A percentile compares a stretch with the other conserved stretches of the same genome.
Conservation (phyloP, 2,329 filamentous ascomycete species). For the Diaporthe citriasiana region DNA sequence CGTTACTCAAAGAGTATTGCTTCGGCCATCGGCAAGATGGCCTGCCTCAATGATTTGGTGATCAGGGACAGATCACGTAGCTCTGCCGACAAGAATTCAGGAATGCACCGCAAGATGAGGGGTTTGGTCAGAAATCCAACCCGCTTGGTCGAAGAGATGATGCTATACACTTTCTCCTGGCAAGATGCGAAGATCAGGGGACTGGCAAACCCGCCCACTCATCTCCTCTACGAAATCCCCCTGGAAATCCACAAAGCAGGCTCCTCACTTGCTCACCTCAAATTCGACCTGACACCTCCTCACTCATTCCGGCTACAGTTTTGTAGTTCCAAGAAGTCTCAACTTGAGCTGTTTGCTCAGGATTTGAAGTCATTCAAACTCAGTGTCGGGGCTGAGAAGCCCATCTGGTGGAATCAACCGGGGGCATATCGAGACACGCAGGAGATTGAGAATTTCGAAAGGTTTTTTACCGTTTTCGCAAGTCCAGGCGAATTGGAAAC, state of each 20-base stretch:
- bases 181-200: background rate
- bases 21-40: background rate
- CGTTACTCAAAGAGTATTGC: background rate
- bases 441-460: background rate
- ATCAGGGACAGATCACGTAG: conserved; percentile 7
- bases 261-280: background rate
- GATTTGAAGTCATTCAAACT: conserved; percentile 10
- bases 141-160: conserved; percentile 6
- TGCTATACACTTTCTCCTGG: background rate
- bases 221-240: conserved; percentile 6
- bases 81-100: background rate
- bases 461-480: background rate
- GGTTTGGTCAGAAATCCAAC: background rate
- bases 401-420: background rate
- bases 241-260: background rate
- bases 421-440: background rate
- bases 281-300: conserved; percentile 10
- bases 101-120: background rate
- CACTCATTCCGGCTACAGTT: background rate
- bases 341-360: background rate
- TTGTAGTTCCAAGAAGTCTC: background rate
- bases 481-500: background rate
- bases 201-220: background rate
- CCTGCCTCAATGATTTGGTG: background rate
- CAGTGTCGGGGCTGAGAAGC: background rate